Evolutionary conservation across 108 stramenopile genomes (phyloP), one percentile per base, ranked within the genome.

Genomic region (Fragilariopsis cylindrus): DNA sequence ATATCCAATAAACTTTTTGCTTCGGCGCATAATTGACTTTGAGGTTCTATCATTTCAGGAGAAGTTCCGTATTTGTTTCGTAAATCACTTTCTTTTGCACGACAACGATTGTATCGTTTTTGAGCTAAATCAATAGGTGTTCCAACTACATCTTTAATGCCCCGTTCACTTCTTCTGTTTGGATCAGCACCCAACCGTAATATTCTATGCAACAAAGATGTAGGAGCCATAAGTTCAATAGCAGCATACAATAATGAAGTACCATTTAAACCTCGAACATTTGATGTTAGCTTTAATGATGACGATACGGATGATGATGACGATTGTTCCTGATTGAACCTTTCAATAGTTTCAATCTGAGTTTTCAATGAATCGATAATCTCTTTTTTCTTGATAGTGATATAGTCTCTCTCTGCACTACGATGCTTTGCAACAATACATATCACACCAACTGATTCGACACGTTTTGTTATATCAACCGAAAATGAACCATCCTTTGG

Each of bases 281-380:
- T 72, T 3, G 58, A 40, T 5, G 72, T 49, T 2, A 72, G 58
- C 43, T 44, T 72, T 40, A 11, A 8, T 9, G 12, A 39, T 3
- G 55, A 13, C 6, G 44, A 39, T 8, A 50, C 4, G 0, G 4
- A 18, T 3, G 6, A 19, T 5, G 0, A n/a, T 8, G 41, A 13
- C 7, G 41, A 21, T 42, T 56, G 45, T 21, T 72, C 72, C 6
- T 62, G 19, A 47, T 72, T 72, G 72, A 72, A 72, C 52, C 45
- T 57, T 46, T 72, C 48, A 46, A 72, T 60, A 3, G 48, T 57
- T 39, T 58, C 57, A 12, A 72, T 60, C 48, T 72, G 16, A 18
- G 39, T 49, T n/a, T 72, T 49, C 46, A 72, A 9, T 41, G n/a
- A 7, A 15, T 48, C 7, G 1, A 45, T 46, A 3, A 60, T 56